Percentiles rank a stretch among this genome's conserved stretches.
phyloP scores from a whole-genome alignment of 148 eudicot species.

The Rhododendron ovatum region DNA sequence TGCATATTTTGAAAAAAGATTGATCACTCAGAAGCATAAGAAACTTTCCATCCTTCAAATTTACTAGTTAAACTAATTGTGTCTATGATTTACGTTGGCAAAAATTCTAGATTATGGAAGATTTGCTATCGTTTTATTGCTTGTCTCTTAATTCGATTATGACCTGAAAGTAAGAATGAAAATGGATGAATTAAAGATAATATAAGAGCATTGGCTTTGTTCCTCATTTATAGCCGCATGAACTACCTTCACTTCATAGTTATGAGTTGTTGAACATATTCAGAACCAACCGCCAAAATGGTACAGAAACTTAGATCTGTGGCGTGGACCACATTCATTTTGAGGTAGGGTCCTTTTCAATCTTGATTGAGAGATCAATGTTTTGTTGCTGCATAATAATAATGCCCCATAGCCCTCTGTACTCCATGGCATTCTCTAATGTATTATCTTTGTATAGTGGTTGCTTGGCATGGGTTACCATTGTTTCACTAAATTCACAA shows the following conservation, averaged over 20 bases:
- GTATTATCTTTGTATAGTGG: neutral
- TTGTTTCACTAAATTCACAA: no score
- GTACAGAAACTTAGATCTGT: neutral
- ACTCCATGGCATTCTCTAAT: neutral
- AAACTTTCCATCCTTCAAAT: neutral
- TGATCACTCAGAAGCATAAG: neutral
- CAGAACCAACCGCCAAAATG: neutral
- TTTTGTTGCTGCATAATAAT: neutral
- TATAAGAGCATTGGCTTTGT: neutral
- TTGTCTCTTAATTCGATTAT: neutral
- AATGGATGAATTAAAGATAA: neutral
- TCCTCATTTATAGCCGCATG: neutral
- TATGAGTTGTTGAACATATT: neutral
- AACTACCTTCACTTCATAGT: neutral
- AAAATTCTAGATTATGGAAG: neutral
- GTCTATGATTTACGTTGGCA: neutral
- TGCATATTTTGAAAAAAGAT: neutral
- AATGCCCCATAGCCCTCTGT: neutral
- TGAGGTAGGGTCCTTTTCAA: neutral
- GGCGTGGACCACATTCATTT: neutral
- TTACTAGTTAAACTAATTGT: neutral
- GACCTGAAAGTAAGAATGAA: neutral
- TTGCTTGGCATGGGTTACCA: neutral
- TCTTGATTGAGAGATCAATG: neutral
- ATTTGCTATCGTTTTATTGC: neutral